A percentile compares a stretch with the other conserved stretches of the same genome.
These are phyloP conservation scores for Ananas comosus DNA, from an alignment of 176 grass and related monocot species.

Conservation along the genomic window DNA sequence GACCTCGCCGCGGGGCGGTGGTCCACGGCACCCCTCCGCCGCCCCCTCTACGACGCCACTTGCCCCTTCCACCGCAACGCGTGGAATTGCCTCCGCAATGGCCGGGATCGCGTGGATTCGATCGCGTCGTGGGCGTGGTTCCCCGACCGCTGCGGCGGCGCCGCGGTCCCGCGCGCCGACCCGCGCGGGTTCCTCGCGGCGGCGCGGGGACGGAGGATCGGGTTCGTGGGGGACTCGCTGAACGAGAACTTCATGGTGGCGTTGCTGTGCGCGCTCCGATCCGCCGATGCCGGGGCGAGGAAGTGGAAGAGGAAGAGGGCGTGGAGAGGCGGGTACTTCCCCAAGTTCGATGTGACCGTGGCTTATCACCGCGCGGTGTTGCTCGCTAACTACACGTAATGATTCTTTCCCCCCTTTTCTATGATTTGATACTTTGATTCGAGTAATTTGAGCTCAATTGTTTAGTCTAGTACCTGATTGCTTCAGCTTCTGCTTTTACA, in stretches of 20 bases:
- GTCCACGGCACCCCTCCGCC: constrained; percentile 24
- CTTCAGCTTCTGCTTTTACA: no score
- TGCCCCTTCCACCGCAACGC: constrained; percentile 89
- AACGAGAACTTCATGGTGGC: constrained; percentile 82
- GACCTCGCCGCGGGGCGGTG: constrained; percentile 58
- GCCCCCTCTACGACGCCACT: constrained; percentile 40
- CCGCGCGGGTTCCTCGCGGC: constrained; percentile 22
- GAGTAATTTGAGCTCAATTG: not conserved
- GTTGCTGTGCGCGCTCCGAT: constrained; percentile 62
- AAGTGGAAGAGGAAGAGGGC: constrained; percentile 95
- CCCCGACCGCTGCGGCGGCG: constrained; percentile 55
- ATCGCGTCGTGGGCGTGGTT: constrained; percentile 67
- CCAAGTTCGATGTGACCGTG: constrained; percentile 52
- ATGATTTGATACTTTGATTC: not conserved
- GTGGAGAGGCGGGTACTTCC: constrained; percentile 84
- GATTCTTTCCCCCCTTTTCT: constrained; percentile 11
- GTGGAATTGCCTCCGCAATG: constrained; percentile 88
- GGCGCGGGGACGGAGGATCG: constrained; percentile 1
- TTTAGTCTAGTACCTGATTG: not conserved
- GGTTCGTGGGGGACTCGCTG: constrained; percentile 42
- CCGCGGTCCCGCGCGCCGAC: constrained; percentile 45
- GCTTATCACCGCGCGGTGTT: constrained; percentile 89
- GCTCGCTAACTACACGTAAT: constrained; percentile 80
- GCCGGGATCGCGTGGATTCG: constrained; percentile 22
- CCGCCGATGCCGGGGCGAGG: constrained; percentile 38